Base-by-base conservation (phyloP, 2,329 filamentous ascomycete species). In the Alternaria incomplexa region DNA sequence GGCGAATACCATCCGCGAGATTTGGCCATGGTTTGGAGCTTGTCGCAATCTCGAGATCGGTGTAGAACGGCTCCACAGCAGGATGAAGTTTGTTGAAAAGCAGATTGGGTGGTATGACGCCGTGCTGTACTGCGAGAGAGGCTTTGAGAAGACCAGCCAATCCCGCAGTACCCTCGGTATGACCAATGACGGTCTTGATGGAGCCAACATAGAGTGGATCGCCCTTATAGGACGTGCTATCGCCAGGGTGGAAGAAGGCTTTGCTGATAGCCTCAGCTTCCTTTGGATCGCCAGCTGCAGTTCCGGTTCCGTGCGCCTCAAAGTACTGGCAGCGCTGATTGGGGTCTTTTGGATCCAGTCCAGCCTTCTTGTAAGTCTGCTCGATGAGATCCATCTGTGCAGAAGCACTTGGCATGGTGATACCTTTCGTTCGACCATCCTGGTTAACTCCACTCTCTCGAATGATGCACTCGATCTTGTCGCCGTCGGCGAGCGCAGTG, bases 401-500 rank as follows among this genome's bases (percentile, higher is more conserved):
- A 84, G 67, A 86, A 84, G 76, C 1, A 40, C 73, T 79, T 6
- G 81, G 82, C 64, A 80, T 67, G 1, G 81, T 83, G 11, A 85
- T 77, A 5, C 81, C 81, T 2, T 68, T 64, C 0, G 76, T 82
- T 2, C 64, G 65, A 1, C 83, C 82, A 47, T 83, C 81, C 23
- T 77, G 74, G 25, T 81, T 81, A 8, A 76, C 59, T 4, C 73
- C 77, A 3, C 76, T 81, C 28, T 73, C 78, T 1, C 75, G 73
- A 20, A 82, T 73, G 7, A 81, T 68, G 46, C 79, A 79, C 26
- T 83, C 78, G 25, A 86, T 82, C 6, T 78, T 69, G 62, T 86
- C 83, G 1, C 81, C 81, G 67, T 85, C 81, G 0, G 60, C 72
- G 6, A 89, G 58, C 0, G 88, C 88, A 2, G 80, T 73, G 5